A percentile compares a stretch with the other conserved stretches of the same genome.
Evolutionary conservation across 495 filamentous ascomycete genomes (phyloP).

Genomic region (Podospora pseudoanserina): DNA sequence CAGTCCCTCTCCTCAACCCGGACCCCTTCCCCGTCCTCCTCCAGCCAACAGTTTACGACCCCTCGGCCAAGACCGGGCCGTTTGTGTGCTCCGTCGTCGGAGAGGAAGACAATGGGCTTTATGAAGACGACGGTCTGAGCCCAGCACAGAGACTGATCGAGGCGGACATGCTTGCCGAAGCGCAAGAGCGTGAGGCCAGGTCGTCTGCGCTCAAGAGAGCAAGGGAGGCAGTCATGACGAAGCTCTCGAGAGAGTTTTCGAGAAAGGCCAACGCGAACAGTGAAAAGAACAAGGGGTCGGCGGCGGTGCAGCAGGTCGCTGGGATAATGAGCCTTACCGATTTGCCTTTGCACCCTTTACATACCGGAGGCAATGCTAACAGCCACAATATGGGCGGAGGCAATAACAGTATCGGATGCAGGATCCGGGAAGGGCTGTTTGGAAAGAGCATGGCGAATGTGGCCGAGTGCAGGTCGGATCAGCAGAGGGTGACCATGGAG

Average conservation of each 20-base stretch:
- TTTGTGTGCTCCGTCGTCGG: conserved; percentile 12
- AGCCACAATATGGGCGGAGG: conserved; percentile 2
- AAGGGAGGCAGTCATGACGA: conserved; percentile 44
- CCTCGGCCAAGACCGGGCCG: conserved; percentile 35
- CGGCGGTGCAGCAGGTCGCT: conserved; percentile 24
- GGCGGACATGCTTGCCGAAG: conserved; percentile 36
- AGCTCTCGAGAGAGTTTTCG: conserved; percentile 43
- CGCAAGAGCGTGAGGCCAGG: conserved; percentile 41
- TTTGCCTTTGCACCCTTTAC: background rate
- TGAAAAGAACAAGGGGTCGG: conserved; percentile 25
- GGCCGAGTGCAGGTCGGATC: conserved; percentile 20
- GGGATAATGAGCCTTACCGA: background rate
- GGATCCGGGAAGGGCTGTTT: conserved; percentile 43
- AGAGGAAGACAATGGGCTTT: background rate
- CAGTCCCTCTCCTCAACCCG: conserved; percentile 45
- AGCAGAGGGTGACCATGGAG: conserved; percentile 39
- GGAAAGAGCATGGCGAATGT: conserved; percentile 36
- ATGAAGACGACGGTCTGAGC: conserved; percentile 37
- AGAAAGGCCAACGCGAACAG: conserved; percentile 2
- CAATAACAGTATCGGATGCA: conserved; percentile 14
- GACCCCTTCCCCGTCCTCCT: conserved; percentile 43
- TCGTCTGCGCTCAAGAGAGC: conserved; percentile 42
- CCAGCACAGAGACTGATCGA: conserved; percentile 42
- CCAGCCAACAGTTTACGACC: conserved; percentile 46
- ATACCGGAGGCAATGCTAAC: background rate